A percentile compares a stretch with the other conserved stretches of the same genome.
Conservation (phyloP, 2,329 filamentous ascomycete species). For the Fonsecaea erecta region DNA sequence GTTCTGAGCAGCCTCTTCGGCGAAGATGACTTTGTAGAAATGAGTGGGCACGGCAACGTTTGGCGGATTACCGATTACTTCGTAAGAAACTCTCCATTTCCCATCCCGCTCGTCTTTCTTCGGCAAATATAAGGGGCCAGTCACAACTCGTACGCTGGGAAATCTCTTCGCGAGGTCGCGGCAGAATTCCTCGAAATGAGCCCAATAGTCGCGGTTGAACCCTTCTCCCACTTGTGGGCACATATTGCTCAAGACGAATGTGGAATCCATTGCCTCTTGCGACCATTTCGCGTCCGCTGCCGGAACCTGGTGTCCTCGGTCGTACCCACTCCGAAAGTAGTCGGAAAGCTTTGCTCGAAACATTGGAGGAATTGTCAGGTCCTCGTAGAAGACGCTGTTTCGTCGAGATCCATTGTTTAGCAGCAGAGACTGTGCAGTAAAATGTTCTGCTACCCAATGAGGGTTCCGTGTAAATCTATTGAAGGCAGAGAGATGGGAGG, state of each 20-base stretch:
- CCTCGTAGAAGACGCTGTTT: slow-evolving; percentile 81
- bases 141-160: slow-evolving; percentile 87
- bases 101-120: slow-evolving; percentile 78
- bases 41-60: slow-evolving; percentile 96
- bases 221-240: slow-evolving; percentile 97
- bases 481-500: slow-evolving; percentile 82
- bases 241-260: slow-evolving; percentile 94
- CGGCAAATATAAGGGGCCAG: slow-evolving; percentile 90
- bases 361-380: slow-evolving; percentile 75
- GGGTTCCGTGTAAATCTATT: slow-evolving; percentile 91
- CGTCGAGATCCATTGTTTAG: slow-evolving; percentile 78
- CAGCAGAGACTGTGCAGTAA: slow-evolving; percentile 83
- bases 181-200: slow-evolving; percentile 97
- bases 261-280: slow-evolving; percentile 91
- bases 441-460: slow-evolving; percentile 94
- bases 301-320: slow-evolving; percentile 94
- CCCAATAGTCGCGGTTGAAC: slow-evolving; percentile 99
- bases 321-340: slow-evolving; percentile 93
- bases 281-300: slow-evolving; percentile 96
- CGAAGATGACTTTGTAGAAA: slow-evolving; percentile 99
- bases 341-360: slow-evolving; percentile 91
- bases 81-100: slow-evolving; percentile 95
- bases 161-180: slow-evolving; percentile 78
- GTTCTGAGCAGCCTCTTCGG: slow-evolving; percentile 73
- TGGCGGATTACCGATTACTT: slow-evolving; percentile 91